Evolutionary conservation across 2,329 filamentous ascomycete species (phyloP).

Genomic region (Ciborinia camelliae): DNA sequence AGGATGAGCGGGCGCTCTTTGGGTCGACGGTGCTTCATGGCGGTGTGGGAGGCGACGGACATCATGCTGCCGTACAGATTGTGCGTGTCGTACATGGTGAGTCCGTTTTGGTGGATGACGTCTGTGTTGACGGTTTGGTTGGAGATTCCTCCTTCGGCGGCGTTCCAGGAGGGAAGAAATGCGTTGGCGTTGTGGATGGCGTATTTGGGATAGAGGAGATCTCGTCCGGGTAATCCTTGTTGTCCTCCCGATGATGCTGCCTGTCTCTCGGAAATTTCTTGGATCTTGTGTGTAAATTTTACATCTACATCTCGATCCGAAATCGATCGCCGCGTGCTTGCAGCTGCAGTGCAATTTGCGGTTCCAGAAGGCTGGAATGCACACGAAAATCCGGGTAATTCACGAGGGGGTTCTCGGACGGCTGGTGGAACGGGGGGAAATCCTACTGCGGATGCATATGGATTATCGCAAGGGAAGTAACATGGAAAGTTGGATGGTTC

Average conservation of each 20-base stretch:
- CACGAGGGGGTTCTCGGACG: conserved; percentile 59
- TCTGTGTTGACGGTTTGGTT: conserved; percentile 65
- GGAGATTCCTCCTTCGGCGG: conserved; percentile 46
- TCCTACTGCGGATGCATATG: conserved; percentile 40
- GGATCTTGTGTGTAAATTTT: too few relatives aligned
- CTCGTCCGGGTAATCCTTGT: conserved; percentile 58
- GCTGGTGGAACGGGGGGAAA: conserved; percentile 61
- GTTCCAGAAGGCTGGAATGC: conserved; percentile 60
- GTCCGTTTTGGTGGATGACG: conserved; percentile 63
- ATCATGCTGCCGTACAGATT: conserved; percentile 78
- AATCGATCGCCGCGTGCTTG: conserved; percentile 26
- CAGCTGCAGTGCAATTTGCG: conserved; percentile 36
- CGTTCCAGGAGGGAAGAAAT: conserved; percentile 43
- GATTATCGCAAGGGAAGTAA: conserved; percentile 52
- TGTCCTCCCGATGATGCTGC: conserved; percentile 43
- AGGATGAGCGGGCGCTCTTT: conserved; percentile 65
- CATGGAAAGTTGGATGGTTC: conserved; percentile 52
- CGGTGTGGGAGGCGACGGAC: conserved; percentile 59
- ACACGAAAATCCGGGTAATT: conserved; percentile 65
- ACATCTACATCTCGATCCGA: not conserved
- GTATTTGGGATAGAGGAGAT: conserved; percentile 64
- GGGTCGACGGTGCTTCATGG: conserved; percentile 65
- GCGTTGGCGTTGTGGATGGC: conserved; percentile 61
- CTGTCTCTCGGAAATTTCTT: conserved; percentile 19
- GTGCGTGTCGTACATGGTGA: conserved; percentile 70